Base-by-base conservation (phyloP, 768 basidiomycete genomes). In the Roridomyces roridus region DNA sequence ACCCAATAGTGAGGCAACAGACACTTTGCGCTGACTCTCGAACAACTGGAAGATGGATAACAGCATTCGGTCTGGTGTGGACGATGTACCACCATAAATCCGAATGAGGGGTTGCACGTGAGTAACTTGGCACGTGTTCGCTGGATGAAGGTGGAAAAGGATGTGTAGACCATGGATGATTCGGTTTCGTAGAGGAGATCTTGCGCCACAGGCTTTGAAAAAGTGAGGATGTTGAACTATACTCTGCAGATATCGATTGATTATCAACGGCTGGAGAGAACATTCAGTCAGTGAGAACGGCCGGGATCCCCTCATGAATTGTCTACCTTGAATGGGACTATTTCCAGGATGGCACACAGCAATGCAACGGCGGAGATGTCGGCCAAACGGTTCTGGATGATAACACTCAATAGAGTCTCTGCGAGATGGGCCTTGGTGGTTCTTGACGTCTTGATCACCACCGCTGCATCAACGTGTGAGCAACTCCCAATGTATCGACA, bases 41-140 rank as follows among this genome's bases (percentile, higher is more conserved):
- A 95, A 95, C 0, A 94, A 74, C 31, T 82, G 82, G 75, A 96
- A 89, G 50, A 97, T 82, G 1, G 85, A 81, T 5, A 97, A 74
- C 2, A 98, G 75, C 25, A 76, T 74, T 24, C 81, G 77, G 67
- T 98, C 96, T 2, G 88, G 62, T 1, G 59, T 45, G 0, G 85
- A 82, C n/a, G 91, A 68, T 0, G 90, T 90, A 1, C 90, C 96
- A 9, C 81, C 73, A 68, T 98, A 98, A 1, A 94, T 74, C 18
- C 73, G 75, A 40, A 91, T 71, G 31, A 98, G 77, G 1, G 92
- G 92, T 42, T 91, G 87, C 40, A 96, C 73, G 61, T 96, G 92
- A 4, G 84, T 88, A 10, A 87, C 80, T 68, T 96, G 96, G 65
- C 92, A 96, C 2, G 94, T 89, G 64, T 93, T 93, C 12, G 78